Conservation (phyloP, 2,329 filamentous ascomycete species). For the Zymoseptoria pseudotritici region DNA sequence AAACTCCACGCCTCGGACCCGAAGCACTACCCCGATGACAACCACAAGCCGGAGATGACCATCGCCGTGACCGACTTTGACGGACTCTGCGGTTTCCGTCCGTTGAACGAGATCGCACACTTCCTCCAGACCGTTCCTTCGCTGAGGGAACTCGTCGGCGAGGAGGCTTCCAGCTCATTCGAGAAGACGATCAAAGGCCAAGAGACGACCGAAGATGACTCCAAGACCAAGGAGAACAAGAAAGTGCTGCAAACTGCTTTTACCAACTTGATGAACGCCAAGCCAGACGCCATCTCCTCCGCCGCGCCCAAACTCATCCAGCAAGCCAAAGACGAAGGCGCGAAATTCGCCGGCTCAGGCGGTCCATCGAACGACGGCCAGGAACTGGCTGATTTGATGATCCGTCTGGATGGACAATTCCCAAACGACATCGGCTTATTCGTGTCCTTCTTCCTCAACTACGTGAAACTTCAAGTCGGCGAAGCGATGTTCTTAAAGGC, state of each 20-base stretch:
- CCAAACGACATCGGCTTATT: slow-evolving; percentile 87
- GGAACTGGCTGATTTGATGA: slow-evolving; percentile 68
- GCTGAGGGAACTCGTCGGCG: slow-evolving; percentile 41
- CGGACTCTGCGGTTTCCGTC: slow-evolving; percentile 90
- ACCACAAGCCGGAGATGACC: slow-evolving; percentile 99
- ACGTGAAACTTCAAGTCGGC: slow-evolving; percentile 75
- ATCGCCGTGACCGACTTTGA: slow-evolving; percentile 96
- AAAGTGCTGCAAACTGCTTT: slow-evolving; percentile 69
- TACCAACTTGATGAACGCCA: slow-evolving; percentile 70
- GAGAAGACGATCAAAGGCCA: slow-evolving; percentile 46
- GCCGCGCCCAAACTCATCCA: slow-evolving; percentile 63
- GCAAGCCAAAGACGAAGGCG: slow-evolving; percentile 60
- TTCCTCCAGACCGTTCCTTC: slow-evolving; percentile 62
- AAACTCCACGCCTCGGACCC: slow-evolving; percentile 76
- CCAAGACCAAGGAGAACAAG: slow-evolving; percentile 56
- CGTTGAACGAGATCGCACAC: slow-evolving; percentile 75
- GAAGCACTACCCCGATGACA: slow-evolving; percentile 97
- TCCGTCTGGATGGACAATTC: slow-evolving; percentile 73
- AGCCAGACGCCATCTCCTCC: slow-evolving; percentile 55
- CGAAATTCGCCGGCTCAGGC: slow-evolving; percentile 67
- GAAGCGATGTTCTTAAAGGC: slow-evolving; percentile 95
- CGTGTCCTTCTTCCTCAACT: slow-evolving; percentile 96
- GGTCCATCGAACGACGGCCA: slow-evolving; percentile 60
- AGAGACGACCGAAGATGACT: slow-evolving; percentile 41
- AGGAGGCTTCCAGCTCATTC: slow-evolving; percentile 40